Conservation (phyloP, 345 rosid species). For the Jatropha curcas region DNA sequence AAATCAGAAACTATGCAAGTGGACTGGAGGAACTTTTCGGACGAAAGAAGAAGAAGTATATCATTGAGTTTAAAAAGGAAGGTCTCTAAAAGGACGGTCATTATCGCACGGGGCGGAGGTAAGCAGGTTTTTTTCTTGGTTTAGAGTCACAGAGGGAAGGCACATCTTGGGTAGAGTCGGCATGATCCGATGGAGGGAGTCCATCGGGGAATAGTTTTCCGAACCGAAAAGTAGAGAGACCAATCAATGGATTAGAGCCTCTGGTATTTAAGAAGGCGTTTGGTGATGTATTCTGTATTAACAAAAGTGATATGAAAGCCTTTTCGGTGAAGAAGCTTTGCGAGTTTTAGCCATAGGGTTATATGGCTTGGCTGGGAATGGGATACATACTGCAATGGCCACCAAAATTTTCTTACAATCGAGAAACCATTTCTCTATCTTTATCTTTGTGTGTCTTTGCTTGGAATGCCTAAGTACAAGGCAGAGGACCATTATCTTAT, state of each 20-base stretch:
- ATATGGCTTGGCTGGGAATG: slow-evolving; percentile 51
- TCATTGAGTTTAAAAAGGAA: slow-evolving; percentile 15
- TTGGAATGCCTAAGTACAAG: neutral
- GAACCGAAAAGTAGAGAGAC: slow-evolving; percentile 11
- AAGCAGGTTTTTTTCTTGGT: slow-evolving; percentile 8
- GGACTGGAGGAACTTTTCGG: too few species aligned
- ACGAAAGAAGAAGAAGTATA: too few species aligned
- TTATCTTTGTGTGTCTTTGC: too few species aligned
- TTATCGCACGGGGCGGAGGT: too few species aligned
- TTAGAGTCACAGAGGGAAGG: slow-evolving; percentile 18
- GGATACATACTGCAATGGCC: slow-evolving; percentile 39
- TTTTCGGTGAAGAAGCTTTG: slow-evolving; percentile 13
- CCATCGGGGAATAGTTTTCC: slow-evolving; percentile 20
- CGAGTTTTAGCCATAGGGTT: slow-evolving; percentile 32
- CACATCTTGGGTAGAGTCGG: slow-evolving; percentile 14
- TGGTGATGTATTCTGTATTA: slow-evolving; percentile 13
- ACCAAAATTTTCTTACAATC: neutral
- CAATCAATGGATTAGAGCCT: slow-evolving; percentile 1
- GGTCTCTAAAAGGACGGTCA: slow-evolving; percentile 13
- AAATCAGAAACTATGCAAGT: too few species aligned
- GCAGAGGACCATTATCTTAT: neutral
- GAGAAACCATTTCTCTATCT: slow-evolving; percentile 5
- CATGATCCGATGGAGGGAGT: slow-evolving; percentile 8
- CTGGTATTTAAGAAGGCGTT: slow-evolving; percentile 18
- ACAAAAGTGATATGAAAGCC: slow-evolving; percentile 17